Evolutionary conservation across 2,329 filamentous ascomycete species (phyloP).

Genomic region (Byssothecium circinans): DNA sequence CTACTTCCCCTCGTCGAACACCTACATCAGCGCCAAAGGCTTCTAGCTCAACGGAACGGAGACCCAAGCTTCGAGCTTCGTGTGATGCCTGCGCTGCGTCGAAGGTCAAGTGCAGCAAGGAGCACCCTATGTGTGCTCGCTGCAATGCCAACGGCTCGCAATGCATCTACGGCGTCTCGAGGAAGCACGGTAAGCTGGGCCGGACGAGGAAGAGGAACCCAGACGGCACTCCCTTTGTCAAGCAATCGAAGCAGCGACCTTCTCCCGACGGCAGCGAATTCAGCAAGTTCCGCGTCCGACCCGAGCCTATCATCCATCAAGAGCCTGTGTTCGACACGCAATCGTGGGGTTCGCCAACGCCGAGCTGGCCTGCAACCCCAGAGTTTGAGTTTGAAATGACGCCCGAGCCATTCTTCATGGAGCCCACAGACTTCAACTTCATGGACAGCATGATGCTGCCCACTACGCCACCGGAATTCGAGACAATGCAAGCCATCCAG

Average conservation of each 20-base stretch:
- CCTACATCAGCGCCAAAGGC: constrained; percentile 25
- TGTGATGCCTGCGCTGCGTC: constrained; percentile 43
- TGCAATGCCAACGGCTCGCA: constrained; percentile 31
- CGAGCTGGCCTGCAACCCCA: constrained; percentile 27
- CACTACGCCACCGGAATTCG: background rate
- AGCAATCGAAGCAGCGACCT: constrained; percentile 30
- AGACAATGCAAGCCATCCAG: constrained; percentile 21
- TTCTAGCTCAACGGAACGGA: constrained; percentile 20
- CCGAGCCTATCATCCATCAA: constrained; percentile 22
- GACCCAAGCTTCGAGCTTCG: constrained; percentile 38
- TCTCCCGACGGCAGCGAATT: constrained; percentile 34
- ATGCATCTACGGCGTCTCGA: constrained; percentile 39
- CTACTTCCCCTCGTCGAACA: constrained; percentile 15
- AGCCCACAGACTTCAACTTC: constrained; percentile 23
- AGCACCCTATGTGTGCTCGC: constrained; percentile 37
- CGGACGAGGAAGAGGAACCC: constrained; percentile 36
- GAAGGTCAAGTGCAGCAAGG: constrained; percentile 43
- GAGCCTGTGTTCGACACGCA: constrained; percentile 16
- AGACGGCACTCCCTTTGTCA: constrained; percentile 35
- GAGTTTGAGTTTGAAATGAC: constrained; percentile 34
- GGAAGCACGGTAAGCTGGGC: constrained; percentile 41
- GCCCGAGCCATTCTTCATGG: constrained; percentile 29
- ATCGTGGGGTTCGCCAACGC: constrained; percentile 27
- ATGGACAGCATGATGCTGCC: constrained; percentile 24
- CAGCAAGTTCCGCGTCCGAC: constrained; percentile 28